These are phyloP conservation scores for Phaeosphaeriaceae sp. DNA, from an alignment of 2,329 filamentous ascomycete species.

Conservation along the genomic window DNA sequence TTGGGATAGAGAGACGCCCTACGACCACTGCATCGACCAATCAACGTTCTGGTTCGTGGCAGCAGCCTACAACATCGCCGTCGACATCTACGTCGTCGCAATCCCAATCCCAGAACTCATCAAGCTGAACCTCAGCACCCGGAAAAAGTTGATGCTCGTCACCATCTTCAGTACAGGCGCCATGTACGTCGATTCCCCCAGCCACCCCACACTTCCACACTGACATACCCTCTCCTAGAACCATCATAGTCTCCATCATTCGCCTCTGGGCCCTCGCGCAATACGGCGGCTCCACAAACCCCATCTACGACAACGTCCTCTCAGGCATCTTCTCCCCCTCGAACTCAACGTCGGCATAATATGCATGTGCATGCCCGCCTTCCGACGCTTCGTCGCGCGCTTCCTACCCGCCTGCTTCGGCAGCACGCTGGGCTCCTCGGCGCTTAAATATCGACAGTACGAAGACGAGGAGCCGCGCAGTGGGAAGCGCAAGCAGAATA, in stretches of 20 bases:
- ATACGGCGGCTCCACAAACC: constrained; percentile 49
- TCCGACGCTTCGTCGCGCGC: constrained; percentile 22
- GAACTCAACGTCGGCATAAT: constrained; percentile 24
- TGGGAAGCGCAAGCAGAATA: constrained; percentile 2
- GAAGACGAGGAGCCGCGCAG: background rate
- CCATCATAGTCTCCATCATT: constrained; percentile 49
- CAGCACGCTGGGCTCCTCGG: background rate
- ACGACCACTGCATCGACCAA: constrained; percentile 17
- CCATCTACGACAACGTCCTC: constrained; percentile 40
- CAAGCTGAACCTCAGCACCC: constrained; percentile 11
- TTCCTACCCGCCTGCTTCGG: constrained; percentile 42
- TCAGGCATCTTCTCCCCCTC: constrained; percentile 23
- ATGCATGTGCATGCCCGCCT: constrained; percentile 24
- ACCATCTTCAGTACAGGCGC: constrained; percentile 14
- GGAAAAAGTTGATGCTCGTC: constrained; percentile 14
- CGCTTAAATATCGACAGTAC: background rate
- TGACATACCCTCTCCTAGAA: constrained; percentile 2
- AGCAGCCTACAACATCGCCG: constrained; percentile 13
- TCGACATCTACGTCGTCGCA: constrained; percentile 11
- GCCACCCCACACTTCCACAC: background rate
- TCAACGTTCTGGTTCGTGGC: constrained; percentile 11
- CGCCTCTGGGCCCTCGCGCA: constrained; percentile 49
- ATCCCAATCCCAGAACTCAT: constrained; percentile 17
- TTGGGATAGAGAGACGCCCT: constrained; percentile 12
- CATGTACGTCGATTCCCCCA: constrained; percentile 10